Base-by-base conservation (phyloP, 2,329 filamentous ascomycete genomes). In the Chrysoporthe austroafricana region DNA sequence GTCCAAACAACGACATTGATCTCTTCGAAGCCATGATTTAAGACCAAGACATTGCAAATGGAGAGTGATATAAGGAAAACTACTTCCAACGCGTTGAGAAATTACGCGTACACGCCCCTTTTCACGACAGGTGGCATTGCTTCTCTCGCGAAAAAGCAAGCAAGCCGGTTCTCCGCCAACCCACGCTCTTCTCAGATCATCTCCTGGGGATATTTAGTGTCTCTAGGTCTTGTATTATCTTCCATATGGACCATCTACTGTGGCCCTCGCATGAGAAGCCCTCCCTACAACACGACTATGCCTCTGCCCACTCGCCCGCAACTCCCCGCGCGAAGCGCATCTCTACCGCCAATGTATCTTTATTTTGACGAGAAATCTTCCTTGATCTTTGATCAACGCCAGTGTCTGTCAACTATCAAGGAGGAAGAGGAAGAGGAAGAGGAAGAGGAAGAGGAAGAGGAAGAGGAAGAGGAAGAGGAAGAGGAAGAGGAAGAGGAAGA, bases 291-390 rank as follows among this genome's bases (percentile, higher is more conserved):
- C 50, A 54, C 34, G 14, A 42, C 56, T 14, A 58, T 58, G 56
- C 34, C 56, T 2, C 3, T 43, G 1, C 14, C 56, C 14, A 43
- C 56, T 42, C 50, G 32, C 32, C 14, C 32, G 39, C 14, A 39
- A 57, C 26, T 65, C 36, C 34, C 46, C 21, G 3, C 43, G 6
- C 34, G 62, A 65, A 56, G 62, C 48, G 16, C 48, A 36, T 50
- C 58, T 26, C 21, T 66, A 21, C 52, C 63, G 11, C 44, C 59
- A 11, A 42, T 66, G 34, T 39, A 48, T 32, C n/a, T 66, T 26
- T 39, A 48, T 39, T 34, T 52, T 62, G 18, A 46, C 44, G 14
- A 46, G 14, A 5, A 5, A 1, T 39, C 36, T 39, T 46, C 44
- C 44, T 6, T 16, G 44, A 5, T 3, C 46, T 16, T 11, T 34